Percentiles rank a stretch among this genome's conserved stretches.
Evolutionary conservation across 208 protist genomes (phyloP).

Genomic region (Leishmania aethiopica): DNA sequence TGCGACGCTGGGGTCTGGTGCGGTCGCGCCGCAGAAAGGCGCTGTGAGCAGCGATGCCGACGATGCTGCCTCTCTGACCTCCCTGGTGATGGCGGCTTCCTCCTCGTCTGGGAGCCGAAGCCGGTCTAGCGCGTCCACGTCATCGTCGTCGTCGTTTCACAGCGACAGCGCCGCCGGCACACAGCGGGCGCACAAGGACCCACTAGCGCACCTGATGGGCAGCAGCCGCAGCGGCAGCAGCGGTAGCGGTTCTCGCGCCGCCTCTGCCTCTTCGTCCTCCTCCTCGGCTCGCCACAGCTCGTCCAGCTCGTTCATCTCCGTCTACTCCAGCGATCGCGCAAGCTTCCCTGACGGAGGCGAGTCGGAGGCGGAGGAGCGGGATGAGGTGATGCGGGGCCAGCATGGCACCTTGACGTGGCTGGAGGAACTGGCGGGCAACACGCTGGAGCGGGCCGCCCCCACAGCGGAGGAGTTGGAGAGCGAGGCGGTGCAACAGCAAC

Average conservation of each 20-base stretch:
- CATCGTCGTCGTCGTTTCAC: not conserved
- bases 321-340: slow-evolving; percentile 51
- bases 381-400: slow-evolving; percentile 6
- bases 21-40: not conserved
- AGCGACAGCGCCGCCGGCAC: not conserved
- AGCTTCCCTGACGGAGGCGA: slow-evolving; percentile 30
- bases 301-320: slow-evolving; percentile 32
- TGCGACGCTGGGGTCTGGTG: not conserved
- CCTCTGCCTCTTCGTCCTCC: slow-evolving; percentile 9
- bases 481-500: slow-evolving; percentile 46
- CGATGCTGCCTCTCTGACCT: slow-evolving; percentile 18
- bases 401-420: slow-evolving; percentile 41
- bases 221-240: not conserved
- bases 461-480: slow-evolving; percentile 35
- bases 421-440: slow-evolving; percentile 25
- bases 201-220: not conserved
- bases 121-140: not conserved
- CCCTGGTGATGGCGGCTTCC: slow-evolving; percentile 24
- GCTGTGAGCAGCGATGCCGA: slow-evolving; percentile 2
- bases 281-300: slow-evolving; percentile 14
- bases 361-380: slow-evolving; percentile 7
- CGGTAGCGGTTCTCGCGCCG: not conserved
- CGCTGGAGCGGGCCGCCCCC: slow-evolving; percentile 8
- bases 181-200: not conserved
- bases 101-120: slow-evolving; percentile 13